Evolutionary conservation across 2,329 filamentous ascomycete genomes (phyloP).

Genomic region (Gliomastix tumulicola): DNA sequence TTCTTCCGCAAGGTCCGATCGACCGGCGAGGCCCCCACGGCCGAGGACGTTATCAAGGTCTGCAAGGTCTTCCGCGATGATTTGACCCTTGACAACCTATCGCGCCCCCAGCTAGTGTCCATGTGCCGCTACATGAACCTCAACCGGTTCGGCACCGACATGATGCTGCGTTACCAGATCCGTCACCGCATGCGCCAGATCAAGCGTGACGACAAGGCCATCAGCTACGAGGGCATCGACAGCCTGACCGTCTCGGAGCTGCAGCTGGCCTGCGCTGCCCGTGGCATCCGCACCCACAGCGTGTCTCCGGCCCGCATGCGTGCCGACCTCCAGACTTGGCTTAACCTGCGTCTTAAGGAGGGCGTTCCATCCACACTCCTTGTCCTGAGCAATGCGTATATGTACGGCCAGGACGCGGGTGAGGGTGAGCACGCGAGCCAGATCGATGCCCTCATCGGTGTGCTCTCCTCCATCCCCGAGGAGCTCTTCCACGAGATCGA

Average conservation of each 20-base stretch:
- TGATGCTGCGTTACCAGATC: slow-evolving; percentile 95
- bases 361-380: slow-evolving; percentile 94
- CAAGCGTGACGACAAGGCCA: slow-evolving; percentile 94
- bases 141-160: slow-evolving; percentile 93
- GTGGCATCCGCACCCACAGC: slow-evolving; percentile 87
- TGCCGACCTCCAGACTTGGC: slow-evolving; percentile 87
- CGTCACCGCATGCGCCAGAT: slow-evolving; percentile 98
- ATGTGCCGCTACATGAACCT: slow-evolving; percentile 99
- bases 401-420: slow-evolving; percentile 78
- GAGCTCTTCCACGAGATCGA: slow-evolving; percentile 99
- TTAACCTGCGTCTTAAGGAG: slow-evolving; percentile 87
- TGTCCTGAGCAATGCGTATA: slow-evolving; percentile 94
- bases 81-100: slow-evolving; percentile 92
- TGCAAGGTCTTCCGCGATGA: slow-evolving; percentile 99
- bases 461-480: slow-evolving; percentile 90
- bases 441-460: slow-evolving; percentile 86
- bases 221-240: slow-evolving; percentile 88
- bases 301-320: slow-evolving; percentile 83
- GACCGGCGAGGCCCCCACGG: slow-evolving; percentile 83
- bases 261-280: slow-evolving; percentile 84
- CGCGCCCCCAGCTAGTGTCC: slow-evolving; percentile 87
- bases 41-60: slow-evolving; percentile 92
- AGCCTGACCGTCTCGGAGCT: slow-evolving; percentile 89
- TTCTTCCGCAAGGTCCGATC: slow-evolving; percentile 96
- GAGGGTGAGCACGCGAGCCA: slow-evolving; percentile 88